Evolutionary conservation across 2,329 filamentous ascomycete genomes (phyloP), one percentile per base, ranked within the genome.

Genomic region (Paecilomyces fulvus): DNA sequence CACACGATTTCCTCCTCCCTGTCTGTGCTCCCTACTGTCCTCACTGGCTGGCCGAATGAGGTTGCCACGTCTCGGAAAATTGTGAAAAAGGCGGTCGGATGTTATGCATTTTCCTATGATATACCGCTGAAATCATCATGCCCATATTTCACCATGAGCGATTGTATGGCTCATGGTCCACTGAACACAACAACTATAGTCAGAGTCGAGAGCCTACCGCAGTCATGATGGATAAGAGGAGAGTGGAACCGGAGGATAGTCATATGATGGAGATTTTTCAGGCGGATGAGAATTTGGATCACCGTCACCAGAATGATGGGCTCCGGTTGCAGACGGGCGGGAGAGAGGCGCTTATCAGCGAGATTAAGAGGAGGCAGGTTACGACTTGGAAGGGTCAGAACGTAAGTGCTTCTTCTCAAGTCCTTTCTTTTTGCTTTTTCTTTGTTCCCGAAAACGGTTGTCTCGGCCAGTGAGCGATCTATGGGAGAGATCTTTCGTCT

Each of bases 291-390:
- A 56, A 49, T 12, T 58, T 63, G 37, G 56, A 60, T 9, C 56
- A 62, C 33, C 50, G 54, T 23, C 58, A 55, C 52, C 52, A 17
- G n/a, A n/a, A 17, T 43, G 37, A 43, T 8, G 37, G 60, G n/a
- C 55, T 66, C 14, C 65, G 53, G 21, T 51, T 67, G 31, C 65
- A 65, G 59, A 64, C 67, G 14, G 70, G 68, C 58, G 85, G 90
- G 69, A 82, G 92, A 61, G 84, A 84, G 56, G 87, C 92, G 71
- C 77, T 96, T 64, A 96, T 97, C 56, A 83, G 91, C 72, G 82
- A 86, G 61, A 80, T 96, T 62, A 96, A 96, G 75, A 84, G 83
- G 70, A 85, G 84, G 30, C 85, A 91, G 72, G 88, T 84, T 65
- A 86, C 89, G 37, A 83, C 84, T 3, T 94, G 89, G 89, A 77